Conservation (phyloP, 73 alveolate species). For the Blepharisma japonicum region DNA sequence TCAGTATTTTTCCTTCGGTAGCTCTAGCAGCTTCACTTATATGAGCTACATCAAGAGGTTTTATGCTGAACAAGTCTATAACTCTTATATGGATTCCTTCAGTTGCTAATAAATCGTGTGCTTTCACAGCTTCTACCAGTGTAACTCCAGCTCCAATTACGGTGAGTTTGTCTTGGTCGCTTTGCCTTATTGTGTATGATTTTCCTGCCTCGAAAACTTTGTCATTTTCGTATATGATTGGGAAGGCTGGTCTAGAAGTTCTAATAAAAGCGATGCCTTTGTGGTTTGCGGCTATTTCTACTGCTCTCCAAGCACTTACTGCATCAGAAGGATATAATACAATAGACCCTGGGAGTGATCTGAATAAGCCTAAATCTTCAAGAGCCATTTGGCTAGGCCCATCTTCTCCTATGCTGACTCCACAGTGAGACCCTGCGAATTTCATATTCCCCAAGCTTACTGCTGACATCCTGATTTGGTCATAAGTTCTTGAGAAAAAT, state of each 20-base stretch:
- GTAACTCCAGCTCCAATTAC: slow-evolving; percentile 78
- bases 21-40: slow-evolving; percentile 41
- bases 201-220: slow-evolving; percentile 65
- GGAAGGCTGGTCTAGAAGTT: slow-evolving; percentile 63
- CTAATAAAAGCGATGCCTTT: slow-evolving; percentile 61
- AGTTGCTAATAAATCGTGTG: slow-evolving; percentile 51
- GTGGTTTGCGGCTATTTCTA: slow-evolving; percentile 67
- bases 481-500: slow-evolving; percentile 75
- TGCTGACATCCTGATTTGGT: slow-evolving; percentile 75
- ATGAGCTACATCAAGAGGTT: slow-evolving; percentile 64
- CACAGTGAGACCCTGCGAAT: slow-evolving; percentile 75
- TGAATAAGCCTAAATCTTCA: slow-evolving; percentile 70
- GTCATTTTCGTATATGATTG: slow-evolving; percentile 46
- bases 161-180: slow-evolving; percentile 48
- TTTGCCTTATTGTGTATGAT: slow-evolving; percentile 37
- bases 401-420: slow-evolving; percentile 78
- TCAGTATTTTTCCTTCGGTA: slow-evolving; percentile 43
- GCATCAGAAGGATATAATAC: slow-evolving; percentile 77
- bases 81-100: slow-evolving; percentile 61
- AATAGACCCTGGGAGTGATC: slow-evolving; percentile 64
- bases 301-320: slow-evolving; percentile 63
- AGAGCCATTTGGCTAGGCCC: slow-evolving; percentile 81
- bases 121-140: slow-evolving; percentile 54
- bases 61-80: slow-evolving; percentile 63
- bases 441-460: slow-evolving; percentile 57